These are phyloP conservation scores for Schizochytrium sp. DNA, from an alignment of 108 stramenopile species.

Conservation along the genomic window DNA sequence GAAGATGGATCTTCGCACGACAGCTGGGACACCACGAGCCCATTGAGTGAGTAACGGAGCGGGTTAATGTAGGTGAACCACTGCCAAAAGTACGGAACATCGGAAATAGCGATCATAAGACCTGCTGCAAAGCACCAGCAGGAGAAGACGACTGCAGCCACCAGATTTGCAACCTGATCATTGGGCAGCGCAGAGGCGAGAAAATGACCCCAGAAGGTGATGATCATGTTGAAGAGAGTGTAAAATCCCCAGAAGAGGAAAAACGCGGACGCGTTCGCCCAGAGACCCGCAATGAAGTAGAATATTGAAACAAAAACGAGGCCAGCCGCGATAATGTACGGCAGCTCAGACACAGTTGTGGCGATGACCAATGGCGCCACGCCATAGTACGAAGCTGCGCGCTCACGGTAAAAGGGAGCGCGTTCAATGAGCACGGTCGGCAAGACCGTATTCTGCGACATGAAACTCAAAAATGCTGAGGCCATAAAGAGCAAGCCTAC, in stretches of 20 bases:
- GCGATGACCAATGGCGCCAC: background rate
- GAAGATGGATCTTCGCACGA: background rate
- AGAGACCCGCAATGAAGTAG: conserved; percentile 10
- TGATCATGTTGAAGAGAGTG: background rate
- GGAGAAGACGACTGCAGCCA: background rate
- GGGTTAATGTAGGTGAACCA: background rate
- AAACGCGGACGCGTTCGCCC: background rate
- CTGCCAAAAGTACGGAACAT: background rate
- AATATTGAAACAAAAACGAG: background rate
- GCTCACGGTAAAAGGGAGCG: conserved; percentile 51
- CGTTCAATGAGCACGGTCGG: conserved; percentile 42
- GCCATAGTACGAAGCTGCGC: conserved; percentile 40
- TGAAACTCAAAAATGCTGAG: conserved; percentile 31
- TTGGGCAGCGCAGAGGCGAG: background rate
- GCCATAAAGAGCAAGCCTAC: background rate
- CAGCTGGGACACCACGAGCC: background rate
- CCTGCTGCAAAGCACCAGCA: background rate
- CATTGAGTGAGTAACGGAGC: background rate
- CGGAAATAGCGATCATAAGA: background rate
- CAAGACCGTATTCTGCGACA: conserved; percentile 34
- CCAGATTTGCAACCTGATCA: background rate
- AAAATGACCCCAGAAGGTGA: background rate
- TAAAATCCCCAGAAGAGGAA: background rate
- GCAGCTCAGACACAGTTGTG: background rate
- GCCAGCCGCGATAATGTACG: background rate